phyloP scores from a whole-genome alignment of 495 filamentous ascomycete species.

The Penicillium robsamsonii region DNA sequence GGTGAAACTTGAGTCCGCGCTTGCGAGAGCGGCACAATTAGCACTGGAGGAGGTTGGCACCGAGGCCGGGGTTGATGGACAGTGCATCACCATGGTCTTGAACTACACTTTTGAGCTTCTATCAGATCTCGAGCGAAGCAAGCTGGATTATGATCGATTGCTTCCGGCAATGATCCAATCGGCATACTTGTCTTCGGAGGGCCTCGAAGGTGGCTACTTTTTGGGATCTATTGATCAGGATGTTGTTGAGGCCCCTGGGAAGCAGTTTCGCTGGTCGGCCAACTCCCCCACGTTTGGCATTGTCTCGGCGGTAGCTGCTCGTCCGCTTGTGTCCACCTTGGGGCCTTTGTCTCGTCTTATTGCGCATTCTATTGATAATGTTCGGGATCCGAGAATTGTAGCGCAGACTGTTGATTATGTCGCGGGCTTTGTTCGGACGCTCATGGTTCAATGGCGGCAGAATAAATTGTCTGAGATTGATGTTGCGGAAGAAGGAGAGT shows the following conservation, averaged over 20 bases:
- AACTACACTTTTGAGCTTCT: constrained; percentile 77
- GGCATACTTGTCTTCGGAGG: constrained; percentile 66
- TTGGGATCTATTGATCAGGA: constrained; percentile 74
- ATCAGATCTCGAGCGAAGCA: constrained; percentile 51
- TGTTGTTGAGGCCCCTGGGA: constrained; percentile 57
- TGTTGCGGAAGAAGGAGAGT: constrained; percentile 65
- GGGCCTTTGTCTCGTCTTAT: constrained; percentile 76
- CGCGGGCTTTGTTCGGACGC: constrained; percentile 62
- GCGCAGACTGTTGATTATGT: constrained; percentile 69
- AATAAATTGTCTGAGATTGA: constrained; percentile 86
- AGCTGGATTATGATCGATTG: constrained; percentile 74
- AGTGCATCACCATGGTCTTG: constrained; percentile 67
- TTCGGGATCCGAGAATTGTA: constrained; percentile 57
- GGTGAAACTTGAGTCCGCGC: constrained; percentile 69
- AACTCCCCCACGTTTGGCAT: constrained; percentile 57
- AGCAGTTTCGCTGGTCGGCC: constrained; percentile 70
- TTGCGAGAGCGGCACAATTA: constrained; percentile 76
- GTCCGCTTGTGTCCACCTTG: constrained; percentile 73
- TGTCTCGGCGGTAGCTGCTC: constrained; percentile 54
- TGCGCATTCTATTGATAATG: constrained; percentile 68
- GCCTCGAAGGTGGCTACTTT: constrained; percentile 81
- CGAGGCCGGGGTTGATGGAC: constrained; percentile 55
- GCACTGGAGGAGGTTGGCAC: constrained; percentile 57
- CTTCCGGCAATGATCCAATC: constrained; percentile 68
- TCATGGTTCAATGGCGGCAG: constrained; percentile 79